These are phyloP conservation scores for Polyporus tsugae DNA, from an alignment of 1,284 basidiomycete genomes.

Conservation along the genomic window DNA sequence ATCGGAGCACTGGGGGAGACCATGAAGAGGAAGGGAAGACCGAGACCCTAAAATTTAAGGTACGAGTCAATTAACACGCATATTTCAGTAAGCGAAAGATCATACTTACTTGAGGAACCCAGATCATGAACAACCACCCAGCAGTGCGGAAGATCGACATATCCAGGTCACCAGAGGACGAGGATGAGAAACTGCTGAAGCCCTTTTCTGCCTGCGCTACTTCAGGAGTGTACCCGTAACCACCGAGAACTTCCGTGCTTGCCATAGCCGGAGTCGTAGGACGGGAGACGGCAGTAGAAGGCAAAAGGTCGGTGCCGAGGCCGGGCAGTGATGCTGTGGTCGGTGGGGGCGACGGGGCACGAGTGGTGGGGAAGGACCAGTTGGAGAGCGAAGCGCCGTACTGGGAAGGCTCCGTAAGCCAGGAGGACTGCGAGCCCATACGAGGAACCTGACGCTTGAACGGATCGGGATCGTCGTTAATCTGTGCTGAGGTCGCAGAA, in stretches of 20 bases:
- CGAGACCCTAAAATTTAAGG: constrained; percentile 52
- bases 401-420: constrained; percentile 70
- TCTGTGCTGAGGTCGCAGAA: constrained; percentile 49
- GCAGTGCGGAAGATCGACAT: constrained; percentile 60
- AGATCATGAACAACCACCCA: constrained; percentile 70
- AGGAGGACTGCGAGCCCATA: constrained; percentile 71
- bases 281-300: constrained; percentile 48
- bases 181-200: constrained; percentile 51
- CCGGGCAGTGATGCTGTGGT: constrained; percentile 41
- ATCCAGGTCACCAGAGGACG: constrained; percentile 54
- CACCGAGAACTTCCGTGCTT: constrained; percentile 66
- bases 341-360: constrained; percentile 40
- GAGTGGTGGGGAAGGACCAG: constrained; percentile 70
- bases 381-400: constrained; percentile 63
- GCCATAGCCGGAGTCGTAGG: constrained; percentile 62
- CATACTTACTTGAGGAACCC: constrained; percentile 64
- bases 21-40: constrained; percentile 66
- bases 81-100: neutral
- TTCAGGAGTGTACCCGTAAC: constrained; percentile 63
- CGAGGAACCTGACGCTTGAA: constrained; percentile 63
- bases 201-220: constrained; percentile 59
- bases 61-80: constrained; percentile 14
- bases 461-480: constrained; percentile 63
- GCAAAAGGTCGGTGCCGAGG: constrained; percentile 51
- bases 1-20: constrained; percentile 46